Conservation (phyloP, 2,329 filamentous ascomycete genomes). For the Xylariaceae sp. region DNA sequence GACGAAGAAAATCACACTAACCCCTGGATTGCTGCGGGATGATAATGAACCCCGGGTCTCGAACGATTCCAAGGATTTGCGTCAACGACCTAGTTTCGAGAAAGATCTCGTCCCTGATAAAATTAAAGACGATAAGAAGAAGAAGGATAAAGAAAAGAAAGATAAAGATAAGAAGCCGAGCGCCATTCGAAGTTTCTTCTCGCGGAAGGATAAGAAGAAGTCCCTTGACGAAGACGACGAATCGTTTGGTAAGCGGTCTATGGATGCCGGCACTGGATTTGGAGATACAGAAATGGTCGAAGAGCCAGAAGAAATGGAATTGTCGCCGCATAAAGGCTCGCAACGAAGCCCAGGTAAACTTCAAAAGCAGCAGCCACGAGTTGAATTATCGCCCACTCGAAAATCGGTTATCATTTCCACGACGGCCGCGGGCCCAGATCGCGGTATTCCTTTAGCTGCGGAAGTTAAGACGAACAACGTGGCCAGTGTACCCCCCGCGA, state of each 20-base stretch:
- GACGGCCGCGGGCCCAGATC: conserved; percentile 36
- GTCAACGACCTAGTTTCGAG: conserved; percentile 54
- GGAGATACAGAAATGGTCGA: conserved; percentile 39
- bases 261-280: conserved; percentile 42
- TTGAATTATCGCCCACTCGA: conserved; percentile 42
- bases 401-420: conserved; percentile 33
- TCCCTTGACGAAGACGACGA: conserved; percentile 54
- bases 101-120: conserved; percentile 42
- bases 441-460: conserved; percentile 24
- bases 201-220: conserved; percentile 56
- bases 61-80: conserved; percentile 41
- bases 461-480: conserved; percentile 44
- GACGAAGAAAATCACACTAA: conserved; percentile 95
- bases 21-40: conserved; percentile 84
- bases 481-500: conserved; percentile 48
- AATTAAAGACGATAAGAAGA: conserved; percentile 58
- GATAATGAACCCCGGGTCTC: conserved; percentile 51
- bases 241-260: conserved; percentile 55
- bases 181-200: conserved; percentile 54
- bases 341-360: conserved; percentile 62
- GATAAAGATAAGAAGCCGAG: conserved; percentile 42
- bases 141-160: conserved; percentile 56
- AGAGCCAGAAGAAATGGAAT: conserved; percentile 42
- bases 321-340: conserved; percentile 42
- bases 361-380: conserved; percentile 58